Conservation (phyloP, 495 filamentous ascomycete genomes). For the Apiosordaria backusii region DNA sequence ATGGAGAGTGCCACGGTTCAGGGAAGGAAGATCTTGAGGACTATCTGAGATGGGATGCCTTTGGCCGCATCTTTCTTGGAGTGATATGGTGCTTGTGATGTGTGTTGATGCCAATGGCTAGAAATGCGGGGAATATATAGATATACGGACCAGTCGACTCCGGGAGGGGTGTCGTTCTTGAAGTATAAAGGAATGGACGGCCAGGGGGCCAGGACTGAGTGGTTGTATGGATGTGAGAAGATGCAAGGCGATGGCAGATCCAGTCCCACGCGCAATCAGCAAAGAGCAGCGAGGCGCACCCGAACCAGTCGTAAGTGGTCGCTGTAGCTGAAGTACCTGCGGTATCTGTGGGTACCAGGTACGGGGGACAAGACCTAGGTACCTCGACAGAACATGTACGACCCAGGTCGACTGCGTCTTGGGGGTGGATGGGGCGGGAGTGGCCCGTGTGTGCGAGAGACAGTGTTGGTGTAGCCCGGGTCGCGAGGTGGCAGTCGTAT, state of each 20-base stretch:
- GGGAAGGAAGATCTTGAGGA: slow-evolving; percentile 12
- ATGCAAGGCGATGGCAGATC: slow-evolving; percentile 31
- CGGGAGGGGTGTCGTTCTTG: slow-evolving; percentile 19
- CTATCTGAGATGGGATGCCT: slow-evolving; percentile 24
- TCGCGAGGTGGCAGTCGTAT: slow-evolving; percentile 37
- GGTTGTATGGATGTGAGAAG: slow-evolving; percentile 8
- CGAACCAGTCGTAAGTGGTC: slow-evolving; percentile 19
- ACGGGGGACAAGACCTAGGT: slow-evolving; percentile 31
- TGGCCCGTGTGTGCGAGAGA: slow-evolving; percentile 23
- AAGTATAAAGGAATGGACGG: slow-evolving; percentile 23
- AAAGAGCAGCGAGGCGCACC: slow-evolving; percentile 27
- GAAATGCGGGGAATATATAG: slow-evolving; percentile 29
- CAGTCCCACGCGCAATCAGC: slow-evolving; percentile 32
- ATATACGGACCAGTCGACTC: slow-evolving; percentile 13
- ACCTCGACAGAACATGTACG: slow-evolving; percentile 25
- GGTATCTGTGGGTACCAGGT: slow-evolving; percentile 32
- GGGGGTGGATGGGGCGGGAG: slow-evolving; percentile 31
- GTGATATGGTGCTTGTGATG: slow-evolving; percentile 13
- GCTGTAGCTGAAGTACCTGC: slow-evolving; percentile 23
- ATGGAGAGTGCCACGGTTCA: slow-evolving; percentile 11
- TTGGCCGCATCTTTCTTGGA: slow-evolving; percentile 29
- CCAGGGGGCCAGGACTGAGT: slow-evolving; percentile 14
- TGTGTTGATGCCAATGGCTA: slow-evolving; percentile 7
- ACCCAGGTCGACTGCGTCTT: slow-evolving; percentile 23
- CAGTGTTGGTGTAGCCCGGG: slow-evolving; percentile 21